Evolutionary conservation across 768 basidiomycete genomes (phyloP), one percentile per base, ranked within the genome.

Genomic region (Ramaria sp.): DNA sequence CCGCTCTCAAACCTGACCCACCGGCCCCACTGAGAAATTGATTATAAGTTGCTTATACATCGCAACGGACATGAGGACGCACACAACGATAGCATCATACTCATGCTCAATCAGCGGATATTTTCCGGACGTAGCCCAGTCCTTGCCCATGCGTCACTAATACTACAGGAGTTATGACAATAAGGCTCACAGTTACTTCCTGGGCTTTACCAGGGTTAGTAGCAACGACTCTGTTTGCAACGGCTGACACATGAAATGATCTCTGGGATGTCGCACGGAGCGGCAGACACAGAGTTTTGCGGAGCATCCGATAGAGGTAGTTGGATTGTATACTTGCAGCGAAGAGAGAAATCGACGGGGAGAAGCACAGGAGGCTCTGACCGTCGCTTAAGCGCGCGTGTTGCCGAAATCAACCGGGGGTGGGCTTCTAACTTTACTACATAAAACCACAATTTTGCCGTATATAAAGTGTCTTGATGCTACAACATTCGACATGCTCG

Each of bases 51-150:
- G 12, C 39, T 25, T 25, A 24, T 5, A 44, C 15, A 28, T 45
- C 54, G 5, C 42, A 7, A 7, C 24, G 20, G 36, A 27, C 10
- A 18, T 24, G 20, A 32, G 24, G 15, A 78, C 94, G 70, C 66
- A 96, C 92, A 98, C 91, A 56, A 98, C 95, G 62, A 99, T 85
- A 16, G 95, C 95, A 76, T 99, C 95, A 69, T 92, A 98, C 69
- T 97, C 94, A 67, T 99, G 96, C 67, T 99, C 96, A 62, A 99
- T 93, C 58, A 99, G 75, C 18, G 95, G 91, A 67, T 98, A 99
- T 66, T 93, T 90, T 48, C 86, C 88, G 38, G 82, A 85, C 44
- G 82, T 77, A 83, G 57, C 54, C 53, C 58, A 63, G 20, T 60
- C 56, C 59, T n/a, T 59, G 13, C 25, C 39, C 25, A 51, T 28